Conservation (phyloP, 768 basidiomycete genomes). For the Steccherinum ochraceum region DNA sequence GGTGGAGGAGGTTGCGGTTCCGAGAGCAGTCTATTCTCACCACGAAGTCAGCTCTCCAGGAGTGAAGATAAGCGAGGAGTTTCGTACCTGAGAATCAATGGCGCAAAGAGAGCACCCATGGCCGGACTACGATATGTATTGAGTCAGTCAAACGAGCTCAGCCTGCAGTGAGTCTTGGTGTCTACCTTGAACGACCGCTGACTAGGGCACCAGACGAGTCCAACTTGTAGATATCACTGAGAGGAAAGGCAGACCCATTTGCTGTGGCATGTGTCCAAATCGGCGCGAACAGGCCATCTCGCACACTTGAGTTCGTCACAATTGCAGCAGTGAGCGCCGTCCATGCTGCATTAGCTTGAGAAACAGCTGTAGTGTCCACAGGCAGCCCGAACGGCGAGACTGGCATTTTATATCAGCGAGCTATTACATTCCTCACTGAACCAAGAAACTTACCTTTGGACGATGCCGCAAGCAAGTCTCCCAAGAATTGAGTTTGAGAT, state of each 20-base stretch:
- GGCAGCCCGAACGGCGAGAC: background rate
- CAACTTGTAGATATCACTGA: background rate
- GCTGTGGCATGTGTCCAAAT: background rate
- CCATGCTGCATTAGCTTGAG: constrained; percentile 7
- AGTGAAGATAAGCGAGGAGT: background rate
- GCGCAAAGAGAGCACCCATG: constrained; percentile 4
- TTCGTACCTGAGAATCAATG: constrained; percentile 2
- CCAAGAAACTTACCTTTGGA: background rate
- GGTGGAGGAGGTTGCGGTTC: constrained; percentile 1
- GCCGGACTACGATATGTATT: background rate
- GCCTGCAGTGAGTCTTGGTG: background rate
- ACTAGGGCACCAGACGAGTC: background rate
- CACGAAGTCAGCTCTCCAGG: background rate
- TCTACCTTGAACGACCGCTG: background rate
- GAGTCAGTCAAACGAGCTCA: background rate
- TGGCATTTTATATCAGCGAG: background rate
- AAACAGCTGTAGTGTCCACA: background rate
- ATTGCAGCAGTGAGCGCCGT: constrained; percentile 9
- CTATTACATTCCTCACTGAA: background rate
- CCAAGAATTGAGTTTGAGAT: background rate
- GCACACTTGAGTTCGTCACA: constrained; percentile 7
- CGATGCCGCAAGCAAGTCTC: background rate
- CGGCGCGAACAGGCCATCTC: constrained; percentile 2
- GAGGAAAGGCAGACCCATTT: background rate
- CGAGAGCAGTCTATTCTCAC: background rate